Conservation (phyloP, 306 rosid species). For the Acacia acuminata region DNA sequence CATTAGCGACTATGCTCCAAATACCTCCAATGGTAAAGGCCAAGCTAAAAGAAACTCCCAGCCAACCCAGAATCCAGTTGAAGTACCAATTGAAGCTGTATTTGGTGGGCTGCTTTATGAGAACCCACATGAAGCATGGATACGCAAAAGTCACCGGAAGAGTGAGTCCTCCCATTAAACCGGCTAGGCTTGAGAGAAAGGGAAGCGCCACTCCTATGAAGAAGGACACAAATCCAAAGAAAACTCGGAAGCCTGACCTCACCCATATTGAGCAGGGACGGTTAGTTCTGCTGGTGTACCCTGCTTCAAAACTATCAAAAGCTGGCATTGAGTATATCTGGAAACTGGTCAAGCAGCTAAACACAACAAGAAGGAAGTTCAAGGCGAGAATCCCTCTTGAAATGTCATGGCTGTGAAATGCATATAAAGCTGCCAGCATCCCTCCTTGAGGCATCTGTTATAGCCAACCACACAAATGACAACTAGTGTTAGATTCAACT, state of each 20-base stretch:
- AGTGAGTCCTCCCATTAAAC: slow-evolving; percentile 94
- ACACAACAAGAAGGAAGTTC: slow-evolving; percentile 89
- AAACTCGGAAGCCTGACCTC: slow-evolving; percentile 86
- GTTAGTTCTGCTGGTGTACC: slow-evolving; percentile 93
- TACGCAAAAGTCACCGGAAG: slow-evolving; percentile 98
- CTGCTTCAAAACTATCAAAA: slow-evolving; percentile 97
- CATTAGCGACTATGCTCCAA: slow-evolving; percentile 93
- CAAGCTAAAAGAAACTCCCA: slow-evolving; percentile 88
- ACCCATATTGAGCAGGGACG: slow-evolving; percentile 99
- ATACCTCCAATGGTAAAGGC: slow-evolving; percentile 94
- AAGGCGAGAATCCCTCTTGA: slow-evolving; percentile 87
- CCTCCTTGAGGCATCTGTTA: slow-evolving; percentile 95
- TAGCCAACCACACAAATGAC: neutral
- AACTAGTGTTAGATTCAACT: neutral
- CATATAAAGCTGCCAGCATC: slow-evolving; percentile 81
- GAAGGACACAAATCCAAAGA: slow-evolving; percentile 80
- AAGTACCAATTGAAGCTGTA: slow-evolving; percentile 95
- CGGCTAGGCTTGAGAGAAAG: slow-evolving; percentile 94
- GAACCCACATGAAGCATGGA: slow-evolving; percentile 99
- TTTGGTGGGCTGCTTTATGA: slow-evolving; percentile 84
- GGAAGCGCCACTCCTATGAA: slow-evolving; percentile 99
- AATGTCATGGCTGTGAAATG: slow-evolving; percentile 86
- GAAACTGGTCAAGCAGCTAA: slow-evolving; percentile 94
- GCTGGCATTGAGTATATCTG: slow-evolving; percentile 99
- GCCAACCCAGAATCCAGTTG: slow-evolving; percentile 94